Base-by-base conservation (phyloP, 78 protist species). In the Thecamonas trahens region DNA sequence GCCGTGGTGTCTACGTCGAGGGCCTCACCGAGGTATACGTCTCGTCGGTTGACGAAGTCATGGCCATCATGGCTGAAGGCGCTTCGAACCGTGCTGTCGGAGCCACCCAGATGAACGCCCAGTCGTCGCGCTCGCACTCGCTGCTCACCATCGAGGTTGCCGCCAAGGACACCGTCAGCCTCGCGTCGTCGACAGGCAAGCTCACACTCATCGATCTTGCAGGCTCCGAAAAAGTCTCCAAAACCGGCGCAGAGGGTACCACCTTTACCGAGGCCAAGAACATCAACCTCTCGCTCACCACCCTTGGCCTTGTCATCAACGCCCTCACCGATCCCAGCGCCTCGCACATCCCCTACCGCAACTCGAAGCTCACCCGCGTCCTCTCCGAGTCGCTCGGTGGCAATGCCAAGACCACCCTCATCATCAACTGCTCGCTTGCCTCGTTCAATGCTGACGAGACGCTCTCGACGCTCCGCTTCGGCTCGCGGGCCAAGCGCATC, bases 211-310 rank as follows among this genome's bases (percentile, higher is more conserved):
- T 82, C 49, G 87, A 82, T 28, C 67, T 82, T 1, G 87, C 87
- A 34, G 87, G 87, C 40, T 71, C 79, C 1, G 87, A 82, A 42
- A n/a, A 53, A 42, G 55, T 82, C 32, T 31, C 18, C 50, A 73
- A 67, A 49, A 59, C 87, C 0, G 75, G 63, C 50, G 85, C 86
- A 13, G 53, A 6, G 34, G 92, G 92, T 0, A 49, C 34, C 28
- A 31, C 59, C n/a, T 58, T 74, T 1, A 49, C 74, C 39, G 92
- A 87, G 59, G 92, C 88, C 24, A 60, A 61, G 60, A 29, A 35
- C 35, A 88, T 88, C 79, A 88, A 88, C 78, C 49, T 34, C 13
- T 82, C 89, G 11, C 87, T 90, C 35, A 32, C 74, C 14, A 67
- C 84, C 8, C 76, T 87, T 42, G 88, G 78, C 39, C 65, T 57